Base-by-base conservation (phyloP, 768 basidiomycete genomes). In the Suillus clintonianus region DNA sequence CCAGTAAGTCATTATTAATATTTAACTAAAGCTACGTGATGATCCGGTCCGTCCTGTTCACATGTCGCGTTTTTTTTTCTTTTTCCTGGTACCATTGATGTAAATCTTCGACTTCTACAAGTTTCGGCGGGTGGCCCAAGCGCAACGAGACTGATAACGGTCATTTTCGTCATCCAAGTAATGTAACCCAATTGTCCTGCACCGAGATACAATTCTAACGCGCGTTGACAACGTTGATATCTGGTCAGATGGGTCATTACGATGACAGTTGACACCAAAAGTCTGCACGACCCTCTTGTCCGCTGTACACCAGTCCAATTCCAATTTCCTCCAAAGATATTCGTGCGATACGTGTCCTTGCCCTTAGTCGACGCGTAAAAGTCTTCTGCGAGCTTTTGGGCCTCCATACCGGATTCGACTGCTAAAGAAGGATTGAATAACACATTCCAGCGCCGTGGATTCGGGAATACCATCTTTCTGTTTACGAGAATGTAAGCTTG, bases 361-460 rank as follows among this genome's bases (percentile, higher is more conserved):
- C 96, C 96, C 76, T 99, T 98, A 9, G 97, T 98, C 39, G 92
- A 91, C 13, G 89, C 85, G 71, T 98, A 98, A 55, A 99, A 78
- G 63, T 90, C 89, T 68, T 90, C 83, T 2, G 95, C 97, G 4
- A 93, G 81, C 65, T 86, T 84, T 67, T 89, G 88, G 1, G 97
- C 96, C 67, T 89, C 78, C 85, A 97, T 91, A 8, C 79, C 83
- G 1, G 94, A 68, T 91, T 96, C 14, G 90, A 85, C 73, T 98
- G 95, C 51, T 94, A 79, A 6, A 99, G 82, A 2, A 99, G 83
- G 5, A 94, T 81, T 3, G 95, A 97, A 69, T 99, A 94, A 62
- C 89, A 89, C 88, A 94, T 92, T 5, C 96, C 97, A 2, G 97
- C 97, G 17, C 96, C 96, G 69, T 98, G 98, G 68, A 98, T 97